phyloP scores from a whole-genome alignment of 164 flowering plant genomes.

The Aristolochia contorta region DNA sequence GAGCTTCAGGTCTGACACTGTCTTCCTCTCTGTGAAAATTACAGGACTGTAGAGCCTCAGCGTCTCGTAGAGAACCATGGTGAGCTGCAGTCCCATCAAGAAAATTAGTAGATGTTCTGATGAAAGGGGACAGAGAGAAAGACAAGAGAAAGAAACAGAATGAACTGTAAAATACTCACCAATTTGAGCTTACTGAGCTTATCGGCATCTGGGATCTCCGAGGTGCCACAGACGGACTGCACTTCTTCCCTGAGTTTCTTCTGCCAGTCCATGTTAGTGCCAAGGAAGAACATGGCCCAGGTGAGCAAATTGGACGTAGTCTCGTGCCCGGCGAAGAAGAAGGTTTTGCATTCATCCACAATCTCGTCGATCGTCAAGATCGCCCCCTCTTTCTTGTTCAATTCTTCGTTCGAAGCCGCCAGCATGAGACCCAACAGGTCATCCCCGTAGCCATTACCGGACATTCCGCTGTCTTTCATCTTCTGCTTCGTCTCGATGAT shows the following conservation, averaged over 20 bases:
- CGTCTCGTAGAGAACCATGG: conserved; percentile 28
- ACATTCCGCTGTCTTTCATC: background rate
- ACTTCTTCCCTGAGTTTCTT: conserved; percentile 26
- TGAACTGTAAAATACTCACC: conserved; percentile 9
- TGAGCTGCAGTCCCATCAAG: conserved; percentile 14
- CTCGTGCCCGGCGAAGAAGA: conserved; percentile 32
- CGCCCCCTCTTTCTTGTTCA: background rate
- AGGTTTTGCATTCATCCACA: conserved; percentile 33
- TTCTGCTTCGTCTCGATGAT: conserved; percentile 15
- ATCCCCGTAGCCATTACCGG: conserved; percentile 10
- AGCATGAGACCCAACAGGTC: conserved; percentile 23
- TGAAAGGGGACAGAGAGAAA: background rate
- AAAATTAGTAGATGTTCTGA: background rate
- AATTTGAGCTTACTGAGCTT: conserved; percentile 21
- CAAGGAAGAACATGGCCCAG: conserved; percentile 25
- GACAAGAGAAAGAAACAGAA: too few relatives aligned
- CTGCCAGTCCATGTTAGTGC: conserved; percentile 31
- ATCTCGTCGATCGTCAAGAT: conserved; percentile 21
- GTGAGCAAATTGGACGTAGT: conserved; percentile 32
- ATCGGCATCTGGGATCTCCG: conserved; percentile 16
- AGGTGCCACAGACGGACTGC: background rate
- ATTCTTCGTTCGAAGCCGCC: conserved; percentile 4
- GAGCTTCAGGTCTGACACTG: conserved; percentile 11
- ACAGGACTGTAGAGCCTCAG: conserved; percentile 30
- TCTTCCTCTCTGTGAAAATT: conserved; percentile 9